These are phyloP conservation scores for Tephrocybe rancida DNA, from an alignment of 768 basidiomycete species.

Conservation along the genomic window DNA sequence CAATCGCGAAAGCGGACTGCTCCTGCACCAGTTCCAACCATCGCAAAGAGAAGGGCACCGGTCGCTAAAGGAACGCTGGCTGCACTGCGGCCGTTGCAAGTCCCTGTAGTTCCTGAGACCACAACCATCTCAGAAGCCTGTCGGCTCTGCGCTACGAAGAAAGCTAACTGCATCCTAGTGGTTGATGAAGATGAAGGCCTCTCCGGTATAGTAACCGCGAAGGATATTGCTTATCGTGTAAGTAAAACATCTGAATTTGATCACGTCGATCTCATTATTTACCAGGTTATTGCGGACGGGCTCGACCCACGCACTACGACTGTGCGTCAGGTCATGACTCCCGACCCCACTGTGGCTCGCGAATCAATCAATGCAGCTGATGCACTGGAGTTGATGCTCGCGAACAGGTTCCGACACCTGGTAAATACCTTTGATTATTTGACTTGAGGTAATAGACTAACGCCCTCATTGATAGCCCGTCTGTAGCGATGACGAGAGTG, in stretches of 20 bases:
- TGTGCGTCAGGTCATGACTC: conserved; percentile 9
- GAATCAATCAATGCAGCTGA: not conserved
- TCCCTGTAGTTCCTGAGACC: not conserved
- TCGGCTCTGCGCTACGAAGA: not conserved
- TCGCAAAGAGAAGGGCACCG: not conserved
- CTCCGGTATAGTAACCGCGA: conserved; percentile 7
- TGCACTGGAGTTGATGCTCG: conserved; percentile 6
- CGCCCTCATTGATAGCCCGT: not conserved
- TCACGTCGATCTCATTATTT: not conserved
- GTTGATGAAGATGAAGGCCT: not conserved
- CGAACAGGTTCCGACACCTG: conserved; percentile 6
- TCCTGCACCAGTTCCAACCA: not conserved
- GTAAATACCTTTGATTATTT: not conserved
- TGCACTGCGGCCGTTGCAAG: not conserved
- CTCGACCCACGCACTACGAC: conserved; percentile 7
- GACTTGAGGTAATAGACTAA: not conserved
- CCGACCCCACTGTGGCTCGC: not conserved
- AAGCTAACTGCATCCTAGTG: conserved; percentile 2
- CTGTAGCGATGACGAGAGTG: not conserved
- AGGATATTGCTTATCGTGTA: conserved; percentile 7
- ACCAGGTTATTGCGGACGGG: conserved; percentile 5
- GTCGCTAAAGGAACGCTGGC: not conserved
- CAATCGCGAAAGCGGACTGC: not conserved
- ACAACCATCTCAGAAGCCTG: not conserved
- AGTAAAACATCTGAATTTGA: not conserved